Evolutionary conservation across 1,284 basidiomycete species (phyloP).

Genomic region (Ganoderma resinaceum): DNA sequence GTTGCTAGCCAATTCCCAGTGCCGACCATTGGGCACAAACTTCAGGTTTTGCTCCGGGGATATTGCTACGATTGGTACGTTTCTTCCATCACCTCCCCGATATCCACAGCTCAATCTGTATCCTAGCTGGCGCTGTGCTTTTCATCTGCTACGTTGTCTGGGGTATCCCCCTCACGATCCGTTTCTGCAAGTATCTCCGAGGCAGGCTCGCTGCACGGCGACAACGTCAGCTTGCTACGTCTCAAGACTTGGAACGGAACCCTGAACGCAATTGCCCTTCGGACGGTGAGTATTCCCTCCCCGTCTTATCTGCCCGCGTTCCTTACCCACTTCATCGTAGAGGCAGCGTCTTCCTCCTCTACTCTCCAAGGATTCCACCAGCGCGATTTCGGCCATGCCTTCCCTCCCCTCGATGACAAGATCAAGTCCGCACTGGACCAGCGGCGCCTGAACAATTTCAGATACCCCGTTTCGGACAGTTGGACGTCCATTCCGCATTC

Average conservation of each 20-base stretch:
- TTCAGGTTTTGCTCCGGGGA: slow-evolving; percentile 20
- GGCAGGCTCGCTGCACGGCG: slow-evolving; percentile 9
- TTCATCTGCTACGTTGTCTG: slow-evolving; percentile 26
- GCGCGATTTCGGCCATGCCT: not conserved
- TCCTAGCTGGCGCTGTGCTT: slow-evolving; percentile 16
- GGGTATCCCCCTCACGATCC: slow-evolving; percentile 23
- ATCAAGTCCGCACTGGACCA: not conserved
- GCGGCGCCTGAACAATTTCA: not conserved
- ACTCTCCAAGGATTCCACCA: not conserved
- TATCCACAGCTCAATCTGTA: not conserved
- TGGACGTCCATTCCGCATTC: not conserved
- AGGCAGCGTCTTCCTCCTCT: not conserved
- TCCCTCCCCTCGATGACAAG: not conserved
- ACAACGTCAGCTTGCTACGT: not conserved
- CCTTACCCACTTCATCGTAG: not conserved
- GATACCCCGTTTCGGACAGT: not conserved
- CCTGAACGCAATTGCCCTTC: not conserved
- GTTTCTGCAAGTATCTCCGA: slow-evolving; percentile 8
- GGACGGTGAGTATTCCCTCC: not conserved
- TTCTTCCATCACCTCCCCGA: not conserved
- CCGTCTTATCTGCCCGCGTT: too few relatives aligned
- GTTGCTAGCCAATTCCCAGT: slow-evolving; percentile 9
- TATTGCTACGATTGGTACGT: slow-evolving; percentile 17
- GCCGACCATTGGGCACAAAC: slow-evolving; percentile 12
- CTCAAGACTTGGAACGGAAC: slow-evolving; percentile 18